Base-by-base conservation (phyloP, 495 filamentous ascomycete species). In the Annulohypoxylon bovei region DNA sequence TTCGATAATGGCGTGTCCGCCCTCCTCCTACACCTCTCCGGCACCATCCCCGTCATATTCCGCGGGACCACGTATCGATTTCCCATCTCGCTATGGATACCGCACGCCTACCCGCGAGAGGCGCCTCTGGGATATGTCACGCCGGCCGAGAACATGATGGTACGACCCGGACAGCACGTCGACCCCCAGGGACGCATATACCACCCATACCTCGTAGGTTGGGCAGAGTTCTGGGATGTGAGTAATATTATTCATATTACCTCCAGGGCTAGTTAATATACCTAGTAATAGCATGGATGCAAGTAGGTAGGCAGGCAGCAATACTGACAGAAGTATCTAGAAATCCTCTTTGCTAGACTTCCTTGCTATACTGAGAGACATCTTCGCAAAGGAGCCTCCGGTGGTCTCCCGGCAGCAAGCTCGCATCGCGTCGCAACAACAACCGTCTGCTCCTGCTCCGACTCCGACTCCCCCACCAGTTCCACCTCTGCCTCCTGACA, bases 361-460 rank as follows among this genome's bases (percentile, higher is more conserved):
- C 61, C 81, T 98, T 2, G 90, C 87, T 8, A 90, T 97, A 25
- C 82, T 99, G 11, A 86, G 92, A 65, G 93, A 94, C 62, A 86
- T 98, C 1, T 99, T 99, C 75, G 90, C 93, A 20, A 95, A 95
- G 78, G 95, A 99, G 72, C 95, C 95, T 25, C 95, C 95, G 0
- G 93, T 98, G 22, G 87, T 92, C 62, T 86, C 93, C 56, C 91
- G 87, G 59, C 88, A 89, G 65, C 89, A 89, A 65, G 86, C 84
- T 60, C 80, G 80, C 39, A 73, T 81, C 30, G 18, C 58, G 5
- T 66, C 60, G 35, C 64, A 59, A 18, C 75, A 79, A 27, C 80
- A 79, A 40, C 74, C n/a, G n/a, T n/a, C n/a, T n/a, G n/a, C n/a
- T n/a, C n/a, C 79, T 18, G 75, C 81, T 39, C 82, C 84, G 55